A percentile compares a stretch with the other conserved stretches of the same genome.
Evolutionary conservation across 768 basidiomycete genomes (phyloP).

Genomic region (Tephrocybe sp.): DNA sequence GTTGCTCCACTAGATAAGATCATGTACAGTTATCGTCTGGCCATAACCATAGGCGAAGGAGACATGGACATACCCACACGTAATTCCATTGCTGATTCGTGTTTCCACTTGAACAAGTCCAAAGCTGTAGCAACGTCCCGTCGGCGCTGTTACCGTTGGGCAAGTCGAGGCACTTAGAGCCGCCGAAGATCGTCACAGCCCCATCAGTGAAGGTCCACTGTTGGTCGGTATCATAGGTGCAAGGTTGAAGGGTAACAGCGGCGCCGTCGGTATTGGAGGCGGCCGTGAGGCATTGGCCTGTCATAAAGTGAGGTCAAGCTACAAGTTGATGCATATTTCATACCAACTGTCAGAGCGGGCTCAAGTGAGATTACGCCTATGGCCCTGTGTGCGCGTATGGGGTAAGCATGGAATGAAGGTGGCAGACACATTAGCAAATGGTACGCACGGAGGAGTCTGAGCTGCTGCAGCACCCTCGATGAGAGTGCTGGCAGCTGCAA

Average conservation of each 20-base stretch:
- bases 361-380: constrained; percentile 41
- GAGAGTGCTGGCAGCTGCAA: constrained; percentile 10
- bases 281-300: constrained; percentile 52
- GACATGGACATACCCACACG: constrained; percentile 28
- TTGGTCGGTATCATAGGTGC: constrained; percentile 42
- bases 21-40: background rate
- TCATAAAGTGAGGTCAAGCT: background rate
- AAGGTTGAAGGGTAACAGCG: constrained; percentile 42
- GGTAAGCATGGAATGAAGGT: background rate
- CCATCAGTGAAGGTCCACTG: constrained; percentile 46
- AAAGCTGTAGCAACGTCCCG: constrained; percentile 50
- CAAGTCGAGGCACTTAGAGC: constrained; percentile 48
- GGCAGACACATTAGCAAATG: no score
- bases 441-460: constrained; percentile 23
- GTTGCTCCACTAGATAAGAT: constrained; percentile 26
- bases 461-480: constrained; percentile 18
- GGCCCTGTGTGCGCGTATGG: constrained; percentile 28
- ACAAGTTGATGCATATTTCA: constrained; percentile 7
- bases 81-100: constrained; percentile 47
- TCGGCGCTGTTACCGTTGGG: constrained; percentile 35
- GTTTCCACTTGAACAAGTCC: constrained; percentile 40
- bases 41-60: background rate
- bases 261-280: constrained; percentile 48
- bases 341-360: constrained; percentile 40
- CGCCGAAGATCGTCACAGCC: constrained; percentile 38